A percentile compares a stretch with the other conserved stretches of the same genome.
Conservation (phyloP, 1,284 basidiomycete species). For the Ustanciosporium gigantosporum region DNA sequence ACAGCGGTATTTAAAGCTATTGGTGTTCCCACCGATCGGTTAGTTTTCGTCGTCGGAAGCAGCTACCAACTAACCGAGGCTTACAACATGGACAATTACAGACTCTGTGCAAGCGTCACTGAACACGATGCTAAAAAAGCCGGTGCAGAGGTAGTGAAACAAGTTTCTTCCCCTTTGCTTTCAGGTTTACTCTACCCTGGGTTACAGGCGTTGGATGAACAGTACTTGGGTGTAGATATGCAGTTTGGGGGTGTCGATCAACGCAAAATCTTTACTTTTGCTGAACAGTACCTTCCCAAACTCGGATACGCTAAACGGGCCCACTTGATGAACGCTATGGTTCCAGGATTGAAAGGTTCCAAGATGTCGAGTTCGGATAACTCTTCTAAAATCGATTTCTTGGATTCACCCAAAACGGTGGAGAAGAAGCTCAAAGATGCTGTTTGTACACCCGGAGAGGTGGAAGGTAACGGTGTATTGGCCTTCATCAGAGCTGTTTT, state of each 20-base stretch:
- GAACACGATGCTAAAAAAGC: slow-evolving; percentile 98
- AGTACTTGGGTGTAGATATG: slow-evolving; percentile 93
- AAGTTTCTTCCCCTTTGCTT: slow-evolving; percentile 86
- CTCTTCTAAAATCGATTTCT: slow-evolving; percentile 96
- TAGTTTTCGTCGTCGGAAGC: slow-evolving; percentile 79
- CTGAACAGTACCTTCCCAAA: slow-evolving; percentile 88
- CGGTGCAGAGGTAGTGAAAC: slow-evolving; percentile 99
- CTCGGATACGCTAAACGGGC: slow-evolving; percentile 93
- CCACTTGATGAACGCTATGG: slow-evolving; percentile 98
- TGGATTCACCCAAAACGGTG: slow-evolving; percentile 81
- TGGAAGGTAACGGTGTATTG: slow-evolving; percentile 86
- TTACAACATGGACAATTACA: slow-evolving; percentile 95
- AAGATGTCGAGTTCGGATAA: slow-evolving; percentile 99
- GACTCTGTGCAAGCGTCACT: slow-evolving; percentile 82
- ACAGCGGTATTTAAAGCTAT: slow-evolving; percentile 82
- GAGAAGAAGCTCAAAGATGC: slow-evolving; percentile 89
- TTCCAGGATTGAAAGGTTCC: slow-evolving; percentile 87
- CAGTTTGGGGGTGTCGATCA: slow-evolving; percentile 98
- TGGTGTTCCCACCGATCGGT: slow-evolving; percentile 79
- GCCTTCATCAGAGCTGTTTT: slow-evolving; percentile 86
- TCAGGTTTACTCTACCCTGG: slow-evolving; percentile 94
- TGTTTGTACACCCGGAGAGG: slow-evolving; percentile 85
- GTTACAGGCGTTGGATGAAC: slow-evolving; percentile 93
- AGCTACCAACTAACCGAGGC: slow-evolving; percentile 88
- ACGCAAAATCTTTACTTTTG: slow-evolving; percentile 99